These are phyloP conservation scores for Metschnikowia cerradonensis DNA, from an alignment of 805 yeast species.

Conservation along the genomic window DNA sequence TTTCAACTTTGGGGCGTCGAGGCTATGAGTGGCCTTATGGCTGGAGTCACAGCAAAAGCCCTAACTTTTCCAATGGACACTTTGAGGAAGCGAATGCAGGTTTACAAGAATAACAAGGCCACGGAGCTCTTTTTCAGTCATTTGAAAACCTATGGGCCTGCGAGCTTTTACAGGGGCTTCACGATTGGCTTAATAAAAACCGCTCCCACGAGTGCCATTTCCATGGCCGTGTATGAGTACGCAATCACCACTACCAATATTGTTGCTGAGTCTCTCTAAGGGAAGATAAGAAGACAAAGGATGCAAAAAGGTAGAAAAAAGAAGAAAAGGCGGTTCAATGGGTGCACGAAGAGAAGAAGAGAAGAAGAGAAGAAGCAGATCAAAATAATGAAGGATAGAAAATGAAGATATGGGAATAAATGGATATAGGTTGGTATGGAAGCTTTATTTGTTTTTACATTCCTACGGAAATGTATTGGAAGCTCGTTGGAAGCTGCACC, in stretches of 20 bases:
- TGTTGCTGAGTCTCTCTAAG: not conserved
- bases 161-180: slow-evolving; percentile 73
- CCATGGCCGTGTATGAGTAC: slow-evolving; percentile 62
- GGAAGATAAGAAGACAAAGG: too few species aligned
- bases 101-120: slow-evolving; percentile 29
- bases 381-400: too few species aligned
- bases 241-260: slow-evolving; percentile 14
- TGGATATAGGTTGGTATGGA: not conserved
- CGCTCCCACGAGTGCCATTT: slow-evolving; percentile 73
- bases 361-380: too few species aligned
- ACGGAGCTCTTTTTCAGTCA: slow-evolving; percentile 35
- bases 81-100: slow-evolving; percentile 71
- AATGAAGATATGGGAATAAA: too few species aligned
- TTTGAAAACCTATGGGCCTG: slow-evolving; percentile 51
- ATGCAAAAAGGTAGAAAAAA: too few species aligned
- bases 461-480: too few species aligned
- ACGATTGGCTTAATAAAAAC: slow-evolving; percentile 67
- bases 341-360: too few species aligned
- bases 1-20: slow-evolving; percentile 38
- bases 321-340: too few species aligned
- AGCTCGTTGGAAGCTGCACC: too few species aligned
- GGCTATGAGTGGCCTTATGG: slow-evolving; percentile 63
- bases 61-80: slow-evolving; percentile 84
- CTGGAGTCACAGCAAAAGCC: slow-evolving; percentile 73
- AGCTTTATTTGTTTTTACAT: not conserved